Percentiles rank a stretch among this genome's conserved stretches.
Conservation (phyloP, 2,329 filamentous ascomycete species). For the Herpotrichia juniperi region DNA sequence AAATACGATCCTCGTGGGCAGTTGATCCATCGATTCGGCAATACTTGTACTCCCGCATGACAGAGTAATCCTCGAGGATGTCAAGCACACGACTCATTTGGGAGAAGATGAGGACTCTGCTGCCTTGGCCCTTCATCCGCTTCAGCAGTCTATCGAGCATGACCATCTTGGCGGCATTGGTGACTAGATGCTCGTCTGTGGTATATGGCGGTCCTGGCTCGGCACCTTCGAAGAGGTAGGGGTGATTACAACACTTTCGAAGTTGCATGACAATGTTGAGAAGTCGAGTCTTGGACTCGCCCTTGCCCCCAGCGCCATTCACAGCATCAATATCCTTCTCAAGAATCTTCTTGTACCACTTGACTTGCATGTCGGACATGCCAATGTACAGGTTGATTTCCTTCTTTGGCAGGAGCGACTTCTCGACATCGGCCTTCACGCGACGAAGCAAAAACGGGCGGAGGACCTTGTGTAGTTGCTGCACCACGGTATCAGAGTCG, state of each 20-base stretch:
- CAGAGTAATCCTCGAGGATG: constrained; percentile 97
- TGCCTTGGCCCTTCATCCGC: constrained; percentile 83
- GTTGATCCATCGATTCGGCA: constrained; percentile 97
- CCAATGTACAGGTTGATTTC: constrained; percentile 96
- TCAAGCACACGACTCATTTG: constrained; percentile 98
- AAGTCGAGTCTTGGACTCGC: constrained; percentile 94
- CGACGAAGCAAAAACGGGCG: constrained; percentile 92
- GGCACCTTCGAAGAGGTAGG: constrained; percentile 95
- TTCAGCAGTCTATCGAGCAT: constrained; percentile 91
- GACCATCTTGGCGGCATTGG: constrained; percentile 96
- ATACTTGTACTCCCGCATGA: constrained; percentile 93
- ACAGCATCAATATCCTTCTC: constrained; percentile 99
- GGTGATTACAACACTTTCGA: constrained; percentile 98
- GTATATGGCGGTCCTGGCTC: constrained; percentile 98
- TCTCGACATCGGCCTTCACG: constrained; percentile 97
- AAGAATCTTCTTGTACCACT: constrained; percentile 98
- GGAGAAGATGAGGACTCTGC: constrained; percentile 97
- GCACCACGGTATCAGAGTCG: constrained; percentile 93
- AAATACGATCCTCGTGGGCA: constrained; percentile 95
- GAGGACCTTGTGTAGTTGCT: constrained; percentile 91
- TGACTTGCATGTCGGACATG: constrained; percentile 99
- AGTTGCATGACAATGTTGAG: constrained; percentile 99
- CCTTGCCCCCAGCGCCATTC: constrained; percentile 93
- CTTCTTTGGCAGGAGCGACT: constrained; percentile 96
- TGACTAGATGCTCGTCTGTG: constrained; percentile 92